Base-by-base conservation (phyloP, 177 flowering plant species). In the Vitis hybrid region DNA sequence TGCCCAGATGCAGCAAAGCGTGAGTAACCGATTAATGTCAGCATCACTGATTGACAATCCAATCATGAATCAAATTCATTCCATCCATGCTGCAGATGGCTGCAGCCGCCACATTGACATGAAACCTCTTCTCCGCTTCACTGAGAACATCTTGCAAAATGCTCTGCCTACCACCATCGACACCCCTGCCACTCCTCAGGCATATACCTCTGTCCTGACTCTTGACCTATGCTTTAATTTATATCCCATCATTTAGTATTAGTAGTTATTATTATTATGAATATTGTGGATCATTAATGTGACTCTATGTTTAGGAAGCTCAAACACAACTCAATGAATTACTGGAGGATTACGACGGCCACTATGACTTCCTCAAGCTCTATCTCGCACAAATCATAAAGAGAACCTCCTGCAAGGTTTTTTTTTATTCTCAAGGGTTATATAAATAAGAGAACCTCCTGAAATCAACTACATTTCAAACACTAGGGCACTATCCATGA, bases 391-490 rank as follows among this genome's bases (percentile, higher is more conserved):
- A 65, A 69, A 84, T 88, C 52, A 80, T 88, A 6, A 80, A 82
- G 55, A 83, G 70, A 76, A 78, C 90, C 60, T 80, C 88, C 18
- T 83, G 92, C 70, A 91, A 93, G 97, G 96, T 93, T 74, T 17
- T 58, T 32, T 55, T 30, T 11, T 19, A 19, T 58, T 18, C 15
- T 39, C 45, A 39, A 5, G 45, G 45, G 7, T 39, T 39, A 1
- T 39, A 39, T 39, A 39, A 39, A 5, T 39, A 39, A 39, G 45
- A 19, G 19, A 19, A 19, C 19, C 19, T 19, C 19, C 19, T 19
- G 19, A 19, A 19, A 19, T 19, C 45, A 39, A 7, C 7, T 1
- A 39, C 8, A 39, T 39, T 39, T 39, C 6, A 39, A 39, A 39
- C 45, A 7, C 6, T 39, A 39, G 45, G 45, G 8, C 45, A 39